Evolutionary conservation across 768 basidiomycete genomes (phyloP).

Genomic region (Mycena chlorophos): DNA sequence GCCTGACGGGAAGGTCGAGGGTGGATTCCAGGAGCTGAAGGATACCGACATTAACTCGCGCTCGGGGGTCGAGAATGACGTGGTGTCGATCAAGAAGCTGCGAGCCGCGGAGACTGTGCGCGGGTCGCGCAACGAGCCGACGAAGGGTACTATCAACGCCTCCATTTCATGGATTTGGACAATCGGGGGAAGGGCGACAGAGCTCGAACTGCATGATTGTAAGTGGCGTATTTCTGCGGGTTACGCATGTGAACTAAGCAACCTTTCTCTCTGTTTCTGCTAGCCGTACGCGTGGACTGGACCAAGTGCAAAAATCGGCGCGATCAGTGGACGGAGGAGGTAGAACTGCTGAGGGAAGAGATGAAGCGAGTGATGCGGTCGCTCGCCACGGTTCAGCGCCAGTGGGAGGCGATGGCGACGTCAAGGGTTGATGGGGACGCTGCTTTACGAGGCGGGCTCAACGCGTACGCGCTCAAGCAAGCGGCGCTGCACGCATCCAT

Average conservation of each 20-base stretch:
- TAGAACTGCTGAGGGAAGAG: conserved; percentile 22
- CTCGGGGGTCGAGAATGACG: conserved; percentile 7
- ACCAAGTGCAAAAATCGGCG: conserved; percentile 18
- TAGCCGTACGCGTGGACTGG: conserved; percentile 25
- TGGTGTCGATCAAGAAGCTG: conserved; percentile 1
- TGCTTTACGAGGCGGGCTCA: not conserved
- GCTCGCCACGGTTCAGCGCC: not conserved
- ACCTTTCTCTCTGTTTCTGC: not conserved
- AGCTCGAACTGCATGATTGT: conserved; percentile 10
- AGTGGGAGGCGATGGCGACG: conserved; percentile 1
- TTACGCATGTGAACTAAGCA: not conserved
- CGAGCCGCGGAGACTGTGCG: not conserved
- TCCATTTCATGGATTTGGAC: conserved; percentile 14
- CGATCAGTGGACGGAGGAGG: conserved; percentile 25
- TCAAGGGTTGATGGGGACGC: not conserved
- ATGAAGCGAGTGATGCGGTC: conserved; percentile 14
- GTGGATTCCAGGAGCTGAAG: not conserved
- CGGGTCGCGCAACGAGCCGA: not conserved
- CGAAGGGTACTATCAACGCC: conserved; percentile 1
- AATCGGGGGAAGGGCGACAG: not conserved
- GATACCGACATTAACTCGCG: conserved; percentile 1
- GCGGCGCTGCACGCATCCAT: not conserved
- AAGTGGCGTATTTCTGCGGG: not conserved
- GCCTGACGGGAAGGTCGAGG: not conserved
- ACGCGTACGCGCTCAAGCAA: conserved; percentile 3